These are phyloP conservation scores for Vitis hybrid DNA, from an alignment of 177 flowering plant species.

Conservation along the genomic window DNA sequence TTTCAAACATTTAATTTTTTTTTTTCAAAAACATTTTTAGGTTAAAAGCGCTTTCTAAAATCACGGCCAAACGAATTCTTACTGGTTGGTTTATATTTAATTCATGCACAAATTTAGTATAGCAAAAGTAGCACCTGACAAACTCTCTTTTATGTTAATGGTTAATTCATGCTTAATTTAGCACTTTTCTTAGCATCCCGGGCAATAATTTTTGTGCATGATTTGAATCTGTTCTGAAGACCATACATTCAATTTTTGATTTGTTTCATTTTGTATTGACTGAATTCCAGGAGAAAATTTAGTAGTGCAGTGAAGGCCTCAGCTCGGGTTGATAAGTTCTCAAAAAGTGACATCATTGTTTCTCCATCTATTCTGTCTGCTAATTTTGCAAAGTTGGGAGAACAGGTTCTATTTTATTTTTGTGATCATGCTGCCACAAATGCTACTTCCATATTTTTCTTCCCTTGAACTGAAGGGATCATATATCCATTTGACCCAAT, in stretches of 20 bases:
- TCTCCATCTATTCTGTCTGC: conserved; percentile 98
- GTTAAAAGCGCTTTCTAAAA: no score
- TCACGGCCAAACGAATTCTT: no score
- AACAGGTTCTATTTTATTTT: conserved; percentile 59
- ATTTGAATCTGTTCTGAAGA: no score
- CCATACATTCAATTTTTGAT: background rate
- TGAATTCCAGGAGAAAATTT: conserved; percentile 54
- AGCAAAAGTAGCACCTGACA: no score
- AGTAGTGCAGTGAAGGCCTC: conserved; percentile 65
- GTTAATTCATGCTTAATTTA: no score
- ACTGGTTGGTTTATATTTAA: no score
- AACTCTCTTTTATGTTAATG: no score
- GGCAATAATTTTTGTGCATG: no score
- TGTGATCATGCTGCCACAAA: conserved; percentile 1
- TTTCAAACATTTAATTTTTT: no score
- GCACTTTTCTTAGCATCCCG: no score
- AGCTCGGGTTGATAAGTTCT: conserved; percentile 87
- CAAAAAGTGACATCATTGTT: conserved; percentile 87
- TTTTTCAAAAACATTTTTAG: no score
- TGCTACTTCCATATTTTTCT: background rate
- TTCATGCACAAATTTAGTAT: no score
- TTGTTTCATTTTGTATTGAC: conserved; percentile 3
- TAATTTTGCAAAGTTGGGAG: conserved; percentile 93
- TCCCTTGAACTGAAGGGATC: background rate
- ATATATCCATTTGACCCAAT: background rate